phyloP scores from a whole-genome alignment of 164 flowering plant genomes.

The Chimonanthus salicifolius region DNA sequence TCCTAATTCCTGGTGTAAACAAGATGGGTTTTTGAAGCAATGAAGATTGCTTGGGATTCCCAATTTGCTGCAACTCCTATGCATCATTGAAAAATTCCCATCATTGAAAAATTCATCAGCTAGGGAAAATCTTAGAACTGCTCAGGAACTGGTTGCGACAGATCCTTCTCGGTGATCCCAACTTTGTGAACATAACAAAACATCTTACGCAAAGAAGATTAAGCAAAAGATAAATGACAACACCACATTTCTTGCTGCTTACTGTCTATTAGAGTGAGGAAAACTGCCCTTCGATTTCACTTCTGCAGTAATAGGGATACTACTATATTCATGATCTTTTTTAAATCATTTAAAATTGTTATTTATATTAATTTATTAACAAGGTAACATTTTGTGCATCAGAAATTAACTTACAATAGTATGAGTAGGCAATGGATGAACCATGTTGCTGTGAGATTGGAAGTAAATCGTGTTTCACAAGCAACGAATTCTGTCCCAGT shows the following conservation, averaged over 20 bases:
- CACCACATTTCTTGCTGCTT: constrained; percentile 73
- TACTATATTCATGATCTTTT: not conserved
- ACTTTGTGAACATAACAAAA: constrained; percentile 41
- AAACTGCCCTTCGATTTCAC: not conserved
- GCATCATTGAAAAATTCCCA: no score
- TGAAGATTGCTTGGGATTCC: no score
- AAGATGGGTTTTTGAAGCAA: no score
- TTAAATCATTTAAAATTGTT: no score
- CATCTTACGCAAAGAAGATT: constrained; percentile 48
- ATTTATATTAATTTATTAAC: no score
- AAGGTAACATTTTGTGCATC: no score
- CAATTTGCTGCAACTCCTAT: no score
- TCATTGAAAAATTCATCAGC: not conserved
- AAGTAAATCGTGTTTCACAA: not conserved
- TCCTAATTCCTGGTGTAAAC: no score
- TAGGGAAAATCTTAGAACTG: no score
- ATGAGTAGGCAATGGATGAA: not conserved
- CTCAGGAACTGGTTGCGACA: not conserved
- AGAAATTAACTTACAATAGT: no score
- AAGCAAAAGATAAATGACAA: constrained; percentile 66
- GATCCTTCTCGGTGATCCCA: constrained; percentile 72
- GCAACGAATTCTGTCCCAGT: not conserved
- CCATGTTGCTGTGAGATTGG: no score
- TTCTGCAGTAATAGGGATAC: not conserved
- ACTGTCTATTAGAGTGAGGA: constrained; percentile 59